A percentile compares a stretch with the other conserved stretches of the same genome.
These are phyloP conservation scores for Parathielavia hyrcaniae DNA, from an alignment of 495 filamentous ascomycete genomes.

Conservation along the genomic window DNA sequence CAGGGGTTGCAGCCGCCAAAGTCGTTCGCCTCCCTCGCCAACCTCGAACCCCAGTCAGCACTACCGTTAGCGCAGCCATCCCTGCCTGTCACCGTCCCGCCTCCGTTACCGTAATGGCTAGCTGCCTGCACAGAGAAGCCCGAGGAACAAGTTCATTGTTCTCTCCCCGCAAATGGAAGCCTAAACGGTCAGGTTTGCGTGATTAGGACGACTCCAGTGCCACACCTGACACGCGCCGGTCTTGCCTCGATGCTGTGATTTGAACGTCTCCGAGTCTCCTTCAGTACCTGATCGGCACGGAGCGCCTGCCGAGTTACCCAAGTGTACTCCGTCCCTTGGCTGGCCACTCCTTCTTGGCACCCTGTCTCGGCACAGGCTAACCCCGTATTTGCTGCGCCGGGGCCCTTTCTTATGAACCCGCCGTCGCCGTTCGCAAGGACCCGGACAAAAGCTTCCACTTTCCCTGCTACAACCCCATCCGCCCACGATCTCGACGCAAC, in stretches of 20 bases:
- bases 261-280: neutral
- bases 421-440: conserved; percentile 26
- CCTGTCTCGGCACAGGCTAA: conserved; percentile 15
- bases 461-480: conserved; percentile 18
- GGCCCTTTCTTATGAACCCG: conserved; percentile 29
- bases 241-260: conserved; percentile 9
- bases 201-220: neutral
- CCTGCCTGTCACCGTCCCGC: conserved; percentile 11
- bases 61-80: conserved; percentile 11
- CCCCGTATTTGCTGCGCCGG: conserved; percentile 18
- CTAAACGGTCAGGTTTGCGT: neutral
- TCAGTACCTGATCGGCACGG: conserved; percentile 5
- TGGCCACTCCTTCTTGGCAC: conserved; percentile 9
- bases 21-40: neutral
- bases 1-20: conserved; percentile 16
- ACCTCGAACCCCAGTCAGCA: conserved; percentile 4
- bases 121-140: neutral
- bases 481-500: conserved; percentile 4
- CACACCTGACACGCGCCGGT: conserved; percentile 8
- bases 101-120: conserved; percentile 18
- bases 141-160: neutral
- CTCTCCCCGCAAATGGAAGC: conserved; percentile 17
- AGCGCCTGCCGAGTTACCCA: neutral
- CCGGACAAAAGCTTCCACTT: conserved; percentile 23
- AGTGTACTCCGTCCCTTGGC: neutral